Conservation (phyloP, 306 rosid genomes). For the Benincasa hispida region DNA sequence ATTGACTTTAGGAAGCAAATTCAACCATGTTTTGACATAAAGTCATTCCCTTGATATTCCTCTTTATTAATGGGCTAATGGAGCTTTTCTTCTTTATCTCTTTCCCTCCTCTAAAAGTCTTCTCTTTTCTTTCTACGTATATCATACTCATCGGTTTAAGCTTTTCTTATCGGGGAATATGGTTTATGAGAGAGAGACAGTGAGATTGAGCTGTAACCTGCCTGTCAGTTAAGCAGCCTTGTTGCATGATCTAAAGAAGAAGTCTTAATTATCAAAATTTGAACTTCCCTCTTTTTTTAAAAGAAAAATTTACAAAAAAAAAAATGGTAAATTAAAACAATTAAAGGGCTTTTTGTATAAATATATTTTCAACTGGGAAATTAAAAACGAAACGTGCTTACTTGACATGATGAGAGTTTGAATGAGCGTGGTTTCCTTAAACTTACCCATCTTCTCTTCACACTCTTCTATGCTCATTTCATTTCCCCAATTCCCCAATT, state of each 20-base stretch:
- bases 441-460: conserved; percentile 12
- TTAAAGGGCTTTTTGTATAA: background rate
- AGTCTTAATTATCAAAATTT: conserved; percentile 4
- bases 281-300: background rate
- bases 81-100: background rate
- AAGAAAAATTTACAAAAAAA: background rate
- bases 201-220: conserved; percentile 74
- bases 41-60: background rate
- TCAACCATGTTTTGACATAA: background rate
- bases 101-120: background rate
- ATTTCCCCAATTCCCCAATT: background rate
- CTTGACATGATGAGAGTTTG: conserved; percentile 45
- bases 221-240: conserved; percentile 90
- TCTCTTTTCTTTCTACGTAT: background rate
- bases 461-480: conserved; percentile 17
- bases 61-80: background rate
- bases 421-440: conserved; percentile 33
- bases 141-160: background rate
- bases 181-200: conserved; percentile 33
- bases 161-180: conserved; percentile 30
- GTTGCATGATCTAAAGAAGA: conserved; percentile 66
- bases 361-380: conserved; percentile 23
- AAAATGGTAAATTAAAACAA: background rate
- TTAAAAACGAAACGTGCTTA: conserved; percentile 54
- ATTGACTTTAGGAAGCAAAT: background rate